Evolutionary conservation across 2,329 filamentous ascomycete species (phyloP), one percentile per base, ranked within the genome.

Genomic region (Ophiostoma ips): DNA sequence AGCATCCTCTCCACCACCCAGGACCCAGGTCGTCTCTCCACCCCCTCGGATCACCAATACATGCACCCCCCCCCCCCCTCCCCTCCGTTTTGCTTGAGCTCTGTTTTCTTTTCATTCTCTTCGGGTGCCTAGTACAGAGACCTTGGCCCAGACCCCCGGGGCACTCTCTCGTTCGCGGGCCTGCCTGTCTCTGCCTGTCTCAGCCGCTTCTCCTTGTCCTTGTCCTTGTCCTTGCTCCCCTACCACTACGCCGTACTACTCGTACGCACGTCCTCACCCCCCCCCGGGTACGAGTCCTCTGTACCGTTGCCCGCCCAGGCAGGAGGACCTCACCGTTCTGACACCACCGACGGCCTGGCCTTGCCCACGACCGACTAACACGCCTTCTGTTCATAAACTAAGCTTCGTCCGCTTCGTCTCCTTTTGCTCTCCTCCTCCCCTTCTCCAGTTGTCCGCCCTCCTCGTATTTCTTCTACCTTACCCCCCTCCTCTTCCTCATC

Each of bases 351-450:
- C 15, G 34, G 24, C 41, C 28, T 35, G 13, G 24, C 36, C 47
- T 35, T 46, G 37, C 16, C 33, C 45, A 51, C 37, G 33, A 44
- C 40, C 37, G 33, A 44, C 40, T 21, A 33, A 46, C 21, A 50
- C 40, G 24, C 44, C n/a, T 40, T 24, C 24, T 34, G 40, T 48
- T 53, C 51, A 51, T 55, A 53, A 48, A 50, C 48, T 46, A 49
- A 48, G 46, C 50, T 24, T 48, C 50, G 46, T 50, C 53, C 51
- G 37, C 49, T 33, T 49, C 19, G 35, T 37, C 34, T 48, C 45
- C 44, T 41, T 49, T 33, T 34, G 6, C 36, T n/a, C 34, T 13
- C 15, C 21, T 41, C 38, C 18, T 21, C 19, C 19, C 38, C 24
- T 19, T 18, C 24, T 21, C 24, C 38, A 19, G 28, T 41, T n/a